Evolutionary conservation across 768 basidiomycete species (phyloP).

Genomic region (Amanita polypyramis): DNA sequence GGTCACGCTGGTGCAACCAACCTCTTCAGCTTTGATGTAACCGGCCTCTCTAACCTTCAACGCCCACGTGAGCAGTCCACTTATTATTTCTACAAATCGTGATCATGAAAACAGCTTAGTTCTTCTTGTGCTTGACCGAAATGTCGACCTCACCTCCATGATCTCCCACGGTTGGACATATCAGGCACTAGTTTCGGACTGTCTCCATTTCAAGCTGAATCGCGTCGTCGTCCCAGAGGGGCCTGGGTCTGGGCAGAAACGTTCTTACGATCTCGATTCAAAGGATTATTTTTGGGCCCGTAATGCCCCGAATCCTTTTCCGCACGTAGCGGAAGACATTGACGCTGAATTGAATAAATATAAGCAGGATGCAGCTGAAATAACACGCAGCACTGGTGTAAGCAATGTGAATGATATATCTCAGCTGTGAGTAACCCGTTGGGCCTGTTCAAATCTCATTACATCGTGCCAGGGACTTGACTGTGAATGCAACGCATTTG

Average conservation of each 20-base stretch:
- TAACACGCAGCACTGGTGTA: constrained; percentile 92
- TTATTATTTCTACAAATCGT: neutral
- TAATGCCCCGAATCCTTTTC: constrained; percentile 94
- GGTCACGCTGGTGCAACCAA: constrained; percentile 36
- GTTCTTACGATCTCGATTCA: constrained; percentile 88
- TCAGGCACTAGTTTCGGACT: constrained; percentile 95
- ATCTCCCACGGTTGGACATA: constrained; percentile 98
- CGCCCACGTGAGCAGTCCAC: constrained; percentile 57
- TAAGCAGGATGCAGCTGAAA: constrained; percentile 94
- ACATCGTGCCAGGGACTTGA: constrained; percentile 55
- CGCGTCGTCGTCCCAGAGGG: constrained; percentile 67
- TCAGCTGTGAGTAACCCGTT: constrained; percentile 57
- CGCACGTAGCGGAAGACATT: constrained; percentile 97
- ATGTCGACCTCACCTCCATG: constrained; percentile 89
- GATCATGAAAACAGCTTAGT: constrained; percentile 36
- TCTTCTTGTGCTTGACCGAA: constrained; percentile 87
- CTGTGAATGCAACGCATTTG: constrained; percentile 86
- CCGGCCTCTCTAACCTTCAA: constrained; percentile 78
- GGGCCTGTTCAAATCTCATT: neutral
- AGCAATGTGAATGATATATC: constrained; percentile 92
- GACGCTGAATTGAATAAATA: constrained; percentile 85
- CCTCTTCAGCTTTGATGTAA: constrained; percentile 71
- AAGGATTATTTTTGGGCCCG: constrained; percentile 99
- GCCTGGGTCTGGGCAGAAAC: constrained; percentile 55
- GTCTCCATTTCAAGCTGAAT: constrained; percentile 94